Percentiles rank a stretch among this genome's conserved stretches.
phyloP scores from a whole-genome alignment of 192 early-diverging fungal species.

The Geosiphon pyriformis region DNA sequence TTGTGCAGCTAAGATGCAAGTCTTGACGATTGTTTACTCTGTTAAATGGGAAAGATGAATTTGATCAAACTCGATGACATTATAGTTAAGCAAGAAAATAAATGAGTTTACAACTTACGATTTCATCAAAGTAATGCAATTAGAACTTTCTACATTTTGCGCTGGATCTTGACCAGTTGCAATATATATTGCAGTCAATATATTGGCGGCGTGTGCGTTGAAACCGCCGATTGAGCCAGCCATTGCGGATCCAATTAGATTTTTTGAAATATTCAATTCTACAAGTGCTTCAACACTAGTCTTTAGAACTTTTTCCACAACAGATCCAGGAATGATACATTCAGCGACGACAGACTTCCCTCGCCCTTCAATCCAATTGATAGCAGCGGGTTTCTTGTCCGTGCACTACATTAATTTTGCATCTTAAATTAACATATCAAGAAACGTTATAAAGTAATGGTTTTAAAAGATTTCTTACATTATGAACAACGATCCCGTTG shows the following conservation, averaged over 20 bases:
- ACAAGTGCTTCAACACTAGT: constrained; percentile 76
- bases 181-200: constrained; percentile 81
- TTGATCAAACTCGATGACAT: not conserved
- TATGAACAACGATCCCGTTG: too few relatives aligned
- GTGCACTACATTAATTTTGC: too few relatives aligned
- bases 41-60: not conserved
- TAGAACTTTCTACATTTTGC: constrained; percentile 90
- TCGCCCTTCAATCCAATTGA: constrained; percentile 97
- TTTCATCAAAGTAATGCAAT: constrained; percentile 93
- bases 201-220: constrained; percentile 94
- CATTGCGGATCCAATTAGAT: constrained; percentile 92
- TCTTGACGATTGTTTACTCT: constrained; percentile 65
- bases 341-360: constrained; percentile 90
- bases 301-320: constrained; percentile 81
- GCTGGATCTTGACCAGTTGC: constrained; percentile 96
- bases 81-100: not conserved
- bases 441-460: too few relatives aligned
- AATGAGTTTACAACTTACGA: constrained; percentile 30
- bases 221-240: constrained; percentile 87
- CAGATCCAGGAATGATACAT: constrained; percentile 71
- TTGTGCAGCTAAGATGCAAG: constrained; percentile 82
- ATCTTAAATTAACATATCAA: too few relatives aligned
- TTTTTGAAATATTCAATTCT: constrained; percentile 79
- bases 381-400: constrained; percentile 93
- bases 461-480: too few relatives aligned